A percentile compares a stretch with the other conserved stretches of the same genome.
Conservation (phyloP, 805 yeast genomes). For the Starmerella riodocensis region DNA sequence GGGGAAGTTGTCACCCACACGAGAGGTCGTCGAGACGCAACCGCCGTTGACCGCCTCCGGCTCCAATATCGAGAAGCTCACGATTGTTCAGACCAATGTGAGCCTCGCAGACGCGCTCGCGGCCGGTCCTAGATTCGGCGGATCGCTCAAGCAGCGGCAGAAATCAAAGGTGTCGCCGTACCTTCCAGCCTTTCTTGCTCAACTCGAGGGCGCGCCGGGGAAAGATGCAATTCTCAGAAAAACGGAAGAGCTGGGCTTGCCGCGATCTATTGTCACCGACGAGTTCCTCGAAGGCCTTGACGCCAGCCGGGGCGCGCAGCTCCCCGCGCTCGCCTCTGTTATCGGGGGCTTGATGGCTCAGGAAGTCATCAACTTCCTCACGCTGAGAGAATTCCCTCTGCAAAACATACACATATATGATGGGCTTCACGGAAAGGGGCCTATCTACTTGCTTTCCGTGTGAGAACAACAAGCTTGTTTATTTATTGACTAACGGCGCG, state of each 20-base stretch:
- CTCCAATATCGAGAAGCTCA: constrained; percentile 30
- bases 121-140: constrained; percentile 13
- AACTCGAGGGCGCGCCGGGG: constrained; percentile 31
- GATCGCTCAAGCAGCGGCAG: constrained; percentile 26
- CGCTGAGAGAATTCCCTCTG: constrained; percentile 64
- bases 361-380: constrained; percentile 71
- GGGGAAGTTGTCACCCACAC: constrained; percentile 36
- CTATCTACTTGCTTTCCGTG: constrained; percentile 40
- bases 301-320: constrained; percentile 37
- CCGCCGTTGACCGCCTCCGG: constrained; percentile 27
- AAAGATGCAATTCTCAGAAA: constrained; percentile 20
- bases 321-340: constrained; percentile 74
- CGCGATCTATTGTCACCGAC: constrained; percentile 34
- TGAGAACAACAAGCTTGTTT: no score
- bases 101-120: constrained; percentile 17
- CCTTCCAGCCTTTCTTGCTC: constrained; percentile 46
- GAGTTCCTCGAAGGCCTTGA: constrained; percentile 27
- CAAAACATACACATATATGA: constrained; percentile 72
- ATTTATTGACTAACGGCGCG: no score
- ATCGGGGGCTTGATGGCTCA: constrained; percentile 85
- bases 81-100: constrained; percentile 21
- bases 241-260: constrained; percentile 32
- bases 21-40: constrained; percentile 33
- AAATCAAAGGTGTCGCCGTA: constrained; percentile 38
- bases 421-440: constrained; percentile 58